A percentile compares a stretch with the other conserved stretches of the same genome.
phyloP scores from a whole-genome alignment of 1,139 yeast genomes.

The Saccharomyces hybrid region DNA sequence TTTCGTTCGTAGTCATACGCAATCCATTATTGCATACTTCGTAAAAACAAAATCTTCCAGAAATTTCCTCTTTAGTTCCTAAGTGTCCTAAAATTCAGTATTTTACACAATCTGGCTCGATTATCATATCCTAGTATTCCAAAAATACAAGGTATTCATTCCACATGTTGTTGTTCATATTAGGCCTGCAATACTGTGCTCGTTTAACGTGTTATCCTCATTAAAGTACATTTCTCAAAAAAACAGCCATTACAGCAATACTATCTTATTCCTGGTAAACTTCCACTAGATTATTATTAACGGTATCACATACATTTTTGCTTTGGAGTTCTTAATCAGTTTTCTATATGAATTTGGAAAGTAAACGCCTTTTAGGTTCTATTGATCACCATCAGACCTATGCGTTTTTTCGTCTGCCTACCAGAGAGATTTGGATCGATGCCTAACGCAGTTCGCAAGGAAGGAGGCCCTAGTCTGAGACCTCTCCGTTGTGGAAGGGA shows the following conservation, averaged over 20 bases:
- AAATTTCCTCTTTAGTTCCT: not conserved
- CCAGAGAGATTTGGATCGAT: not conserved
- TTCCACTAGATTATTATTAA: not conserved
- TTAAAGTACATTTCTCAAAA: not conserved
- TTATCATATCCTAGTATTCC: not conserved
- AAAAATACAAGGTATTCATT: not conserved
- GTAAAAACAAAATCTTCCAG: not conserved
- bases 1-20: not conserved
- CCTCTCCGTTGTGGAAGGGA: not conserved
- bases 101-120: not conserved
- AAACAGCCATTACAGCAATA: not conserved
- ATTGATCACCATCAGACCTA: not conserved
- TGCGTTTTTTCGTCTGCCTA: not conserved
- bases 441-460: not conserved
- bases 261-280: not conserved
- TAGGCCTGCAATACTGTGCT: not conserved
- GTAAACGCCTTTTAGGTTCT: not conserved
- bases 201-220: not conserved
- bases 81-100: not conserved
- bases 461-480: not conserved
- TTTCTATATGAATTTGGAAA: not conserved
- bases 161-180: not conserved
- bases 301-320: not conserved
- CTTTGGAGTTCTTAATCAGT: not conserved
- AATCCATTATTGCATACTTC: not conserved